Base-by-base conservation (phyloP, 2,329 filamentous ascomycete species). In the Hyphodiscus sp. region DNA sequence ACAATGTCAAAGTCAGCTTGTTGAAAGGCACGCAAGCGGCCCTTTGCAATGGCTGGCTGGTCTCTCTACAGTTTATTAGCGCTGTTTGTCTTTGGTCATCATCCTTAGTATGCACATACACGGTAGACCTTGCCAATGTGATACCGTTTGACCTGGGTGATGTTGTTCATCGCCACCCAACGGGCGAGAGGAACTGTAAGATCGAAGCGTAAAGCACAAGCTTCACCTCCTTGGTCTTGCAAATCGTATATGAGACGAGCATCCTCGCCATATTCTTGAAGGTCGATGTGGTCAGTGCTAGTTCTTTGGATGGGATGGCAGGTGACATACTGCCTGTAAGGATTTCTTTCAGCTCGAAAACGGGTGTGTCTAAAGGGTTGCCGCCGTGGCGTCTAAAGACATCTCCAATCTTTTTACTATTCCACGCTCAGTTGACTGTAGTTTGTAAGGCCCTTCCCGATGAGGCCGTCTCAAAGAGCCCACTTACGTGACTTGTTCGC, bases 81-180 rank as follows among this genome's bases (percentile, higher is more conserved):
- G 13, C 33, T 38, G 33, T 5, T 38, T 13, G 16, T 10, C 5
- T 38, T 38, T 38, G 4, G 16, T 38, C 33, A 38, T 38, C 4
- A 6, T 38, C 11, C 4, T 13, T 6, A 6, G 33, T n/a, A 38
- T 4, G 16, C 33, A 38, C 33, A 6, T 38, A 38, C 33, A 38
- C 47, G 47, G 47, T 49, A 49, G 47, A 49, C 47, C 29, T 49
- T 49, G 16, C 20, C 47, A 49, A 49, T 49, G 8, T 49, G 47
- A 26, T 49, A 49, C 2, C 47, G 47, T n/a, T 49, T 49, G 10
- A 49, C 20, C 29, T 49, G 47, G 26, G 47, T 49, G 33, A 49
- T n/a, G 41, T 49, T 49, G 33, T 49, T 49, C 47, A 49, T 49
- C 18, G 47, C 47, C 47, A 49, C 16, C 47, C 47, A 49, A 29